Conservation (phyloP, 2,329 filamentous ascomycete species). For the Neofusicoccum sp. region DNA sequence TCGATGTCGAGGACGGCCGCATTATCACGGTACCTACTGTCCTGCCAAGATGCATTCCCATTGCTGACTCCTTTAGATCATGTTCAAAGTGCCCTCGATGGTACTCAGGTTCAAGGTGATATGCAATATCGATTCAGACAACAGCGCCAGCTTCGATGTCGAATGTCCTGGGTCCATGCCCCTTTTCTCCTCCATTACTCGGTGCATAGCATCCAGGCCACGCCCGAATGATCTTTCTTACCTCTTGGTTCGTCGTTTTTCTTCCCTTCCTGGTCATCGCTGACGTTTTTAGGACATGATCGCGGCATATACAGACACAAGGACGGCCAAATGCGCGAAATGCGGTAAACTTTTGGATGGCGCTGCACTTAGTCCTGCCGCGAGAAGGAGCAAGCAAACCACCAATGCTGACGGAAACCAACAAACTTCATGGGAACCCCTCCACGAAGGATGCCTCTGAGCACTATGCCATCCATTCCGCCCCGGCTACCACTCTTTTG, state of each 20-base stretch:
- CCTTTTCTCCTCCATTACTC: slow-evolving; percentile 30
- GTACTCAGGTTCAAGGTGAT: slow-evolving; percentile 30
- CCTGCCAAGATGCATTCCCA: neutral
- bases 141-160: slow-evolving; percentile 27
- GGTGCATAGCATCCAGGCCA: slow-evolving; percentile 35
- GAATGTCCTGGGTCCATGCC: slow-evolving; percentile 32
- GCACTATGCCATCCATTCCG: neutral
- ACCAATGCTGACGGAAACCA: slow-evolving; percentile 22
- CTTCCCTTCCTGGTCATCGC: neutral
- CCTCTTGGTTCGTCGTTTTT: slow-evolving; percentile 29
- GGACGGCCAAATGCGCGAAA: slow-evolving; percentile 31
- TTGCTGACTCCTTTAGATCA: slow-evolving; percentile 25
- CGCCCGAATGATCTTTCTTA: slow-evolving; percentile 31
- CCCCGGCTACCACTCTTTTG: neutral
- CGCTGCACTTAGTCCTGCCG: slow-evolving; percentile 27
- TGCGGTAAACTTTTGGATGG: slow-evolving; percentile 33
- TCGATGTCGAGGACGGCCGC: slow-evolving; percentile 30
- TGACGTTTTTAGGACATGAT: slow-evolving; percentile 38
- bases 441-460: slow-evolving; percentile 36
- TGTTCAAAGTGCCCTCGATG: slow-evolving; percentile 27
- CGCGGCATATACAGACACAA: slow-evolving; percentile 36
- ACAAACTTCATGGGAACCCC: slow-evolving; percentile 33
- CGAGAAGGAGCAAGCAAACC: slow-evolving; percentile 31
- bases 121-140: slow-evolving; percentile 29
- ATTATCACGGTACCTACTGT: slow-evolving; percentile 27